These are phyloP conservation scores for Pseudogymnoascus sp. DNA, from an alignment of 2,329 filamentous ascomycete genomes.

Conservation along the genomic window DNA sequence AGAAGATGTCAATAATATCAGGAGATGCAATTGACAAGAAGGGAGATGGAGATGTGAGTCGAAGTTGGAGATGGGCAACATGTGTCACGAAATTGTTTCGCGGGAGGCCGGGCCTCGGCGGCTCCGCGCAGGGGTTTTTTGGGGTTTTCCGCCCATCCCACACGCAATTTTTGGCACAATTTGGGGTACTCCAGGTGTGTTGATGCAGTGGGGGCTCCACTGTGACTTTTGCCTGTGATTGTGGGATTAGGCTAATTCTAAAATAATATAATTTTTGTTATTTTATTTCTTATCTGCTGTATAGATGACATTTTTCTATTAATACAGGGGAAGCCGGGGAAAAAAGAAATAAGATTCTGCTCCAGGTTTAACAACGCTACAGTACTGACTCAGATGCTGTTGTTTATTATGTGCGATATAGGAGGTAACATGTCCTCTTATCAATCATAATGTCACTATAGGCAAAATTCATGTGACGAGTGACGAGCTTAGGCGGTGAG, in stretches of 20 bases:
- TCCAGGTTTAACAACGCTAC: not conserved
- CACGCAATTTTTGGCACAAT: not conserved
- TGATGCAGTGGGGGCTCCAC: not conserved
- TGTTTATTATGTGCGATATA: not conserved
- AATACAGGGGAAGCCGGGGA: not conserved
- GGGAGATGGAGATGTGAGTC: not conserved
- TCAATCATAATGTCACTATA: no score
- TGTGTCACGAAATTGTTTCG: not conserved
- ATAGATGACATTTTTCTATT: not conserved
- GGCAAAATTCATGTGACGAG: not conserved
- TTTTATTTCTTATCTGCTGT: not conserved
- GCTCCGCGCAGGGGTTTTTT: not conserved
- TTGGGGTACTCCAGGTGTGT: not conserved
- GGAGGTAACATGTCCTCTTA: not conserved
- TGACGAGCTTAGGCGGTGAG: not conserved
- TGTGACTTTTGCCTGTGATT: slow-evolving; percentile 1
- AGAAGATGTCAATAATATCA: not conserved
- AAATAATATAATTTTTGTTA: not conserved
- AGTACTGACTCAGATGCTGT: not conserved
- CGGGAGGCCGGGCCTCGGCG: not conserved
- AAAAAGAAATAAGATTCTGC: not conserved
- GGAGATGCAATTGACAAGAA: not conserved
- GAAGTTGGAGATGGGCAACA: not conserved
- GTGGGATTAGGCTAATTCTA: not conserved
- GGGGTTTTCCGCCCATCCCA: not conserved